Evolutionary conservation across 345 rosid species (phyloP).

Genomic region (Brassica napus): Da-Ae NC_063446.1:30654001-30654500

Average conservation of each 20-base stretch:
- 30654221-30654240: slow-evolving; percentile 97
- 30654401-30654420: neutral
- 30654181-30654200: slow-evolving; percentile 98
- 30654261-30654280: slow-evolving; percentile 7
- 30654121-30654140: neutral
- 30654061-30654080: too few relatives aligned
- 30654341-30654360: slow-evolving; percentile 16
- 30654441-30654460: neutral
- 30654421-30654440: neutral
- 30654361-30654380: slow-evolving; percentile 4
- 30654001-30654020: neutral
- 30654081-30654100: neutral
- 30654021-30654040: neutral
- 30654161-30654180: slow-evolving; percentile 58
- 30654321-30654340: neutral
- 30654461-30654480: neutral
- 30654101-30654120: neutral
- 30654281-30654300: neutral
- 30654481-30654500: neutral
- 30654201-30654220: slow-evolving; percentile 90
- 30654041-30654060: neutral
- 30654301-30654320: neutral
- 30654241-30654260: slow-evolving; percentile 21
- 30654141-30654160: slow-evolving; percentile 1
- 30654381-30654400: neutral